Conservation (phyloP, 805 yeast genomes). For the Scheffersomyces ergatensis region DNA sequence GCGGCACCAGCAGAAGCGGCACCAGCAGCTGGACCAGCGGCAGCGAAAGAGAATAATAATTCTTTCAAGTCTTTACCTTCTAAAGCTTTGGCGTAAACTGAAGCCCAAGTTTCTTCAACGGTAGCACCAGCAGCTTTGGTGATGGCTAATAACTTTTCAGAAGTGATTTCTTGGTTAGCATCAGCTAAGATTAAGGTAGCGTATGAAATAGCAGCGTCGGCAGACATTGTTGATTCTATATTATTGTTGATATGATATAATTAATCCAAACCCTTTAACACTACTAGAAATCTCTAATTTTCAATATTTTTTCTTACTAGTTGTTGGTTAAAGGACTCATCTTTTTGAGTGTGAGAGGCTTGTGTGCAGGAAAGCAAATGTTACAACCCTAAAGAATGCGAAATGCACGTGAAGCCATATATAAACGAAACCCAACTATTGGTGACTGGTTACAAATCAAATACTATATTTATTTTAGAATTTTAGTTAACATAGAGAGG, state of each 20-base stretch:
- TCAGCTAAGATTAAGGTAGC: constrained; percentile 99
- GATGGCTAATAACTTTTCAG: constrained; percentile 78
- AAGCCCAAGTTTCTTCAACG: constrained; percentile 82
- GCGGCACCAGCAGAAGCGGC: constrained; percentile 31
- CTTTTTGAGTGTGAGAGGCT: too few species aligned
- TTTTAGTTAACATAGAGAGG: too few species aligned
- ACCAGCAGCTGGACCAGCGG: constrained; percentile 42
- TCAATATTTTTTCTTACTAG: too few species aligned
- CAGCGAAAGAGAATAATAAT: constrained; percentile 57
- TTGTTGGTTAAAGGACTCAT: too few species aligned
- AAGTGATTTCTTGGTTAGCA: constrained; percentile 89
- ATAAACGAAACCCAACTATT: too few species aligned
- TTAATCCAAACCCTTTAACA: too few species aligned
- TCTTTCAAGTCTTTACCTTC: constrained; percentile 82
- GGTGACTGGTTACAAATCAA: too few species aligned
- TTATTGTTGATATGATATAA: not conserved
- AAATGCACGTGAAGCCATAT: too few species aligned
- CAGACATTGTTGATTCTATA: constrained; percentile 56
- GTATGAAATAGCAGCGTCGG: constrained; percentile 91
- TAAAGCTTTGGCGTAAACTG: constrained; percentile 84
- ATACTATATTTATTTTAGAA: too few species aligned
- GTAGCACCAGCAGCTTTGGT: constrained; percentile 80
- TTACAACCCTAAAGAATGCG: too few species aligned
- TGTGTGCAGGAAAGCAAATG: too few species aligned
- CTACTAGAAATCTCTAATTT: too few species aligned